Evolutionary conservation across 805 yeast species (phyloP).

Genomic region (Debaryomyces castellii): DNA sequence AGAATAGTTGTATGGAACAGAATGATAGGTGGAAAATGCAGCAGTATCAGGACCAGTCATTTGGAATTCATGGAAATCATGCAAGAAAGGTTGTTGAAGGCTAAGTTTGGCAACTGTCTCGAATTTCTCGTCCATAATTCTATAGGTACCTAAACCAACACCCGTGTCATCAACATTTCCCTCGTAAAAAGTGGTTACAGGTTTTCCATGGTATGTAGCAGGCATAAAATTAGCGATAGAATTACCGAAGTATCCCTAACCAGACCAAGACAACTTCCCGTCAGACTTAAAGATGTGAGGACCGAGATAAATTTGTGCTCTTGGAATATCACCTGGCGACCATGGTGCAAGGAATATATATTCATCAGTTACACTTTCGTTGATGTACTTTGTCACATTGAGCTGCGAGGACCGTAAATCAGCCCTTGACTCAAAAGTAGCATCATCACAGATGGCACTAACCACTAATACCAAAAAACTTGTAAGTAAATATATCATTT

Average conservation of each 20-base stretch:
- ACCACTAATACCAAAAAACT: not conserved
- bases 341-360: not conserved
- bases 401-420: not conserved
- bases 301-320: not conserved
- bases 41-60: conserved; percentile 28
- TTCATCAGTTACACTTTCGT: not conserved
- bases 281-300: conserved; percentile 27
- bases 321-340: not conserved
- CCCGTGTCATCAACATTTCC: conserved; percentile 34
- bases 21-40: conserved; percentile 31
- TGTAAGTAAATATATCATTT: not conserved
- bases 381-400: not conserved
- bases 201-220: conserved; percentile 16
- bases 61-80: conserved; percentile 38
- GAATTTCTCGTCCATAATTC: conserved; percentile 25
- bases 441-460: not conserved
- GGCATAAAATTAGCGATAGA: conserved; percentile 33
- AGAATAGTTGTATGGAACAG: conserved; percentile 25
- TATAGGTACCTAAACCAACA: not conserved
- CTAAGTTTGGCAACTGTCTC: conserved; percentile 27
- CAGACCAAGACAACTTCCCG: conserved; percentile 41
- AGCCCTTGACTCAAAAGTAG: not conserved
- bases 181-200: conserved; percentile 27
- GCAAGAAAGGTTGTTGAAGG: conserved; percentile 32
- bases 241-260: conserved; percentile 30